Evolutionary conservation across 768 basidiomycete species (phyloP), one percentile per base, ranked within the genome.

Genomic region (Tephrocybe rancida): DNA sequence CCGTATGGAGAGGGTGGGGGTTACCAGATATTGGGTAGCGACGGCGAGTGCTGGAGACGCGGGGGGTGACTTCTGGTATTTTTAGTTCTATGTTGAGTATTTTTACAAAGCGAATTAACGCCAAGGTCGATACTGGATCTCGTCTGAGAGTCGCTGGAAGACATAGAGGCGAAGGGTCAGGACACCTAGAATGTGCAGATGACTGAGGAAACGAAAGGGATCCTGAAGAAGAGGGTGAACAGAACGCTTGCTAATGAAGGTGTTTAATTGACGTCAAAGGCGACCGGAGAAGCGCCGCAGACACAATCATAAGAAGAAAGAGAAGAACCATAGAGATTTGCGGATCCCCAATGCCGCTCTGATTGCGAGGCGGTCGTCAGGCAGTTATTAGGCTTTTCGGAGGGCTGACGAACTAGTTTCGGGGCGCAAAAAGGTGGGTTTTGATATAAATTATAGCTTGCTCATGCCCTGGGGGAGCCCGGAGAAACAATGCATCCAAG

Each of bases 21-120:
- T 53, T 44, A 86, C 86, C 85, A 82, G 57, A 88, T 74, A 64
- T 88, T 87, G 8, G 87, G 87, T 60, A 88, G 75, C 11, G 87
- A 88, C 8, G 86, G 86, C 5, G 86, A 84, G 48, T 83, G 81
- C 50, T 83, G 83, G 32, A 85, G 73, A 41, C 81, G 80, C 16
- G 78, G 75, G 44, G 78, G 78, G 57, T 75, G 75, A 41, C 26
- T 48, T 44, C 58, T 56, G 42, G 51, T 25, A 53, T 29, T 43
- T 61, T 66, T 57, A 54, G 25, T 29, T 52, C 41, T 54, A 48
- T 35, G 21, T 49, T 50, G 22, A 47, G 54, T 6, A 47, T 48
- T 53, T 64, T 65, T 50, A 64, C 57, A 54, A 62, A 64, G 50
- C 8, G 54, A 44, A 44, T 62, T 59, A 61, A 65, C 65, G 51